These are phyloP conservation scores for Gaeumannomyces sp. DNA, from an alignment of 2,329 filamentous ascomycete species.

Conservation along the genomic window DNA sequence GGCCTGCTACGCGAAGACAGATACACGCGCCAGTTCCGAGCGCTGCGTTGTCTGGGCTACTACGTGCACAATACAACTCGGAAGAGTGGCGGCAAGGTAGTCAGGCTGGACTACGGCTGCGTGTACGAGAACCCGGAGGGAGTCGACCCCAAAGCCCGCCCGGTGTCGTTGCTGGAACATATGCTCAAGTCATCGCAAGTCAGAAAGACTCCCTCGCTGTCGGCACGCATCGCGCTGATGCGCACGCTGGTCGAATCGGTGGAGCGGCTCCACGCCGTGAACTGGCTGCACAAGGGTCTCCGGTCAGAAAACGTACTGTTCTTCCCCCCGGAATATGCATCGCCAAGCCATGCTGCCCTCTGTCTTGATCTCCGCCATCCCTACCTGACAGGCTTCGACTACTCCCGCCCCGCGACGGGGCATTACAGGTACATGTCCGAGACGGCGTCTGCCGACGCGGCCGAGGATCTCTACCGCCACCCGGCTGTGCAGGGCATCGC, in stretches of 20 bases:
- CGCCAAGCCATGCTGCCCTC: slow-evolving; percentile 4
- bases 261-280: slow-evolving; percentile 47
- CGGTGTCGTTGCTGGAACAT: slow-evolving; percentile 35
- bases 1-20: slow-evolving; percentile 36
- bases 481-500: neutral
- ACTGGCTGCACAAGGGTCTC: slow-evolving; percentile 53
- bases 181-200: slow-evolving; percentile 39
- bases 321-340: slow-evolving; percentile 29
- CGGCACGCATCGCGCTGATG: slow-evolving; percentile 44
- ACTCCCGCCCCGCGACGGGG: slow-evolving; percentile 31
- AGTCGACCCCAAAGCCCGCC: slow-evolving; percentile 21
- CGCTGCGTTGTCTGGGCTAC: slow-evolving; percentile 45
- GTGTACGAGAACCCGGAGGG: slow-evolving; percentile 27
- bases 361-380: slow-evolving; percentile 33
- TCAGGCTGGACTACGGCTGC: slow-evolving; percentile 45
- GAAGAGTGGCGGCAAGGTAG: slow-evolving; percentile 13
- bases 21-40: slow-evolving; percentile 43
- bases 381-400: slow-evolving; percentile 48
- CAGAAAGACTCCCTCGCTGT: slow-evolving; percentile 38
- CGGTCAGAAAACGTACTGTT: slow-evolving; percentile 48
- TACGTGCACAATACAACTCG: slow-evolving; percentile 33
- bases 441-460: neutral
- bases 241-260: slow-evolving; percentile 47
- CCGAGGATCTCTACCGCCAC: slow-evolving; percentile 8
- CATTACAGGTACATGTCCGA: slow-evolving; percentile 1